Conservation (phyloP, 2,329 filamentous ascomycete genomes). For the Conoideocrella luteorostrata region DNA sequence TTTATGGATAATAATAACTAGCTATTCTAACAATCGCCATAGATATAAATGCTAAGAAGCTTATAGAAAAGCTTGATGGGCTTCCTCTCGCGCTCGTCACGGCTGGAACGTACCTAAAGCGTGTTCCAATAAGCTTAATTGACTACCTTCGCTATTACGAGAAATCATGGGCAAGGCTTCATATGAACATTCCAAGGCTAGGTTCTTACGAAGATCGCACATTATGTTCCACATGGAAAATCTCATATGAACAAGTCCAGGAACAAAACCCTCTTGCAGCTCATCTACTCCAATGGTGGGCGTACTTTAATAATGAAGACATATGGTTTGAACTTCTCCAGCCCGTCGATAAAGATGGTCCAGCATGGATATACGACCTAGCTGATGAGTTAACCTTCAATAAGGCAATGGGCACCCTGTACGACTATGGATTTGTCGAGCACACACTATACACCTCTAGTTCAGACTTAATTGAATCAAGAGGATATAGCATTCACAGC, state of each 20-base stretch:
- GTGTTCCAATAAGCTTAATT: constrained; percentile 27
- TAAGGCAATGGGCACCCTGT: background rate
- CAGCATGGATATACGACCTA: background rate
- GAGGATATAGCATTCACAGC: background rate
- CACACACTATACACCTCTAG: background rate
- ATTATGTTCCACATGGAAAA: constrained; percentile 31
- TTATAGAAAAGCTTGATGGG: constrained; percentile 28
- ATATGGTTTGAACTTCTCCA: constrained; percentile 5
- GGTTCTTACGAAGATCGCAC: no score
- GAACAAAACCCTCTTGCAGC: constrained; percentile 8
- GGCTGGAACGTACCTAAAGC: constrained; percentile 36
- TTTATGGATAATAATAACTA: constrained; percentile 4
- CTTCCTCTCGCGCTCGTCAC: constrained; percentile 40
- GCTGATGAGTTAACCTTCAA: background rate
- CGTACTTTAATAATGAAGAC: constrained; percentile 4
- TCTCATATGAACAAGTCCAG: constrained; percentile 31
- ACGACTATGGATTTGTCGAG: constrained; percentile 1
- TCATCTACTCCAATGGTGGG: constrained; percentile 1
- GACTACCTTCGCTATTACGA: constrained; percentile 35
- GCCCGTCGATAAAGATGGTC: background rate
- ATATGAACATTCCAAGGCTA: constrained; percentile 22
- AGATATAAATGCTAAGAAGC: constrained; percentile 1
- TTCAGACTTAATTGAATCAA: background rate
- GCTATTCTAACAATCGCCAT: background rate
- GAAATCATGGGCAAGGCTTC: constrained; percentile 29